Percentiles rank a stretch among this genome's conserved stretches.
Conservation (phyloP, 2,329 filamentous ascomycete species). For the Colletotrichum sp. region DNA sequence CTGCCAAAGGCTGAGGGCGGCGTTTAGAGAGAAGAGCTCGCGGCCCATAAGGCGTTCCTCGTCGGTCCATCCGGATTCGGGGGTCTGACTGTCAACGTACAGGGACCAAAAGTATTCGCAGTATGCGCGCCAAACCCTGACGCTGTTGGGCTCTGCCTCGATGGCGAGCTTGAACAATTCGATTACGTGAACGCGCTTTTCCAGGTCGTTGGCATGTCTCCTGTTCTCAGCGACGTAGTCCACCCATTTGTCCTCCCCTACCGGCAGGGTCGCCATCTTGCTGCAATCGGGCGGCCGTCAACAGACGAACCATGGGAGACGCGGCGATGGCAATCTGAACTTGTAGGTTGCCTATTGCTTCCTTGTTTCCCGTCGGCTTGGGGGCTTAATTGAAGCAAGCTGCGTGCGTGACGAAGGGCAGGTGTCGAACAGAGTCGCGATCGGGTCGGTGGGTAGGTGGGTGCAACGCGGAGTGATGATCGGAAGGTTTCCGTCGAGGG, state of each 20-base stretch:
- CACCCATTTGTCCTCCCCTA: conserved; percentile 80
- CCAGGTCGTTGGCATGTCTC: conserved; percentile 63
- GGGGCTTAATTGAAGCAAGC: neutral
- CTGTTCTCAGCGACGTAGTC: conserved; percentile 78
- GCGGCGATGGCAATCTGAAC: neutral
- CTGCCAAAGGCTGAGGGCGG: conserved; percentile 72
- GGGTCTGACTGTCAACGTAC: conserved; percentile 66
- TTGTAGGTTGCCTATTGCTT: neutral
- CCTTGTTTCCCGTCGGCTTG: neutral
- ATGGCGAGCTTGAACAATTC: conserved; percentile 76
- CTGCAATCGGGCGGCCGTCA: conserved; percentile 17
- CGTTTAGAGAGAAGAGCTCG: conserved; percentile 73
- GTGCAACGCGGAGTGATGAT: neutral
- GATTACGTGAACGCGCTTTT: conserved; percentile 71
- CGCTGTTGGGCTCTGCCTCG: conserved; percentile 73
- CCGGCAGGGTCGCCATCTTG: conserved; percentile 56
- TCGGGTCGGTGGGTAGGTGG: neutral
- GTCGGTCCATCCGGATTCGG: conserved; percentile 62
- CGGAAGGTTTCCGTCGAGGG: neutral
- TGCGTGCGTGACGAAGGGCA: neutral
- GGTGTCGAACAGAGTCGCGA: neutral
- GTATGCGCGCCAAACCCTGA: conserved; percentile 78
- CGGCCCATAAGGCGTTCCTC: conserved; percentile 73
- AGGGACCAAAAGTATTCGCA: conserved; percentile 80
- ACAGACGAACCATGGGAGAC: conserved; percentile 18